Evolutionary conservation across 176 grass and related monocot species (phyloP), one percentile per base, ranked within the genome.

Genomic region (Aechmea fasciata): DNA sequence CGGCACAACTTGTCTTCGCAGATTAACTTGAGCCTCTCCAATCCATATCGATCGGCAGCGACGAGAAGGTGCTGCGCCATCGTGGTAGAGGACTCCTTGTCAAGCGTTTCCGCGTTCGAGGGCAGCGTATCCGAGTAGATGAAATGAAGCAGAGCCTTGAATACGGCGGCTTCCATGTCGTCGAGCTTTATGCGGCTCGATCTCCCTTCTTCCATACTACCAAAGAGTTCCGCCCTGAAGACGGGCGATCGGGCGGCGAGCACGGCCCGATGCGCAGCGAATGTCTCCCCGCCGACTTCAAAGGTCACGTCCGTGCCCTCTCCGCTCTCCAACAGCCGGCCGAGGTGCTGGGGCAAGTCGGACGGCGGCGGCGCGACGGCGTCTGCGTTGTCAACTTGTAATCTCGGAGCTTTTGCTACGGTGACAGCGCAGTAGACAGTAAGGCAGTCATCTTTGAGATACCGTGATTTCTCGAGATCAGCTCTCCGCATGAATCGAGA

Each of bases 21-120:
- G 1, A 89, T 66, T 13, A 76, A 29, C 28, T 73, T 85, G 2
- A 89, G 64, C 26, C 87, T 75, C 2, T 79, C 62, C 47, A 89
- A 1, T 13, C 17, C 53, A 13, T 89, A 89, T 14, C 61, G 70
- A 70, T 89, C 87, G 11, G 85, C 85, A 1, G 87, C 87, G 25
- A 75, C 87, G 15, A 85, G 68, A 48, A 90, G 63, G 17, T 81
- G 66, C 22, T 77, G 83, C 8, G 73, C 57, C 72, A 77, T 70
- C 6, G 19, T 71, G 0, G 11, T 52, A 2, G 69, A 51, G 2
- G 9, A 61, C 0, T 53, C 73, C 9, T 52, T 52, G 13, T 52
- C 1, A 52, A 52, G 50, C 2, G 66, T 51, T 0, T 48, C 53
- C 23, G 41, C 53, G 1, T 80, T 24, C 6, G 78, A 26, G 25